Base-by-base conservation (phyloP, 2,329 filamentous ascomycete species). In the Penicillium sp. region DNA sequence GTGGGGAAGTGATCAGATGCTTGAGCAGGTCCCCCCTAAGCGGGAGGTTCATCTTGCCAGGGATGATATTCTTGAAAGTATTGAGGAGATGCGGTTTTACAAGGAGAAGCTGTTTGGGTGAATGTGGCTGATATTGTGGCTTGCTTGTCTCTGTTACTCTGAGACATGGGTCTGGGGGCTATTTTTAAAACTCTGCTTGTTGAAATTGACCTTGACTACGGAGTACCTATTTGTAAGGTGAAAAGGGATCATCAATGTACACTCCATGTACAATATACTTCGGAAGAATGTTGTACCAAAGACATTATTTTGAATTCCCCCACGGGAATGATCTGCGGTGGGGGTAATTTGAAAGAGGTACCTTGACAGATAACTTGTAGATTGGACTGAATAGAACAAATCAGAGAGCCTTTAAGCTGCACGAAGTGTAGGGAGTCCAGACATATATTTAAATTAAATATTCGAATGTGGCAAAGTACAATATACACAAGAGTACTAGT, bases 11-110 rank as follows among this genome's bases (percentile, higher is more conserved):
- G 73, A 80, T n/a, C 80, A 84, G 8, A 73, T 90, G 9, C 70
- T 89, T 60, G 78, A 79, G 55, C 79, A 80, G 45, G 86, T 84
- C 29, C 93, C 93, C 13, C 75, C 71, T 61, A 97, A 97, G 80
- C 84, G 84, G 71, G 86, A 84, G 38, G 78, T 87, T 51, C 94
- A 99, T 78, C 86, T 93, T 75, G 94, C 94, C 0, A 86, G 84
- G 67, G 86, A 91, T 55, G 94, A 99, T 75, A 96, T 99, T 57
- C 75, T 97, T 60, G 94, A 99, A 79, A 97, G 93, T 75, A 97
- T 99, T 62, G 88, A 84, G 56, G 94, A 99, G 79, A 93, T 93
- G 54, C 86, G 80, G 68, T 97, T 89, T 72, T 97, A 96, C 75
- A 86, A 85, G 68, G 80, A 88, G 59, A 79, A 78, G 19, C 83